phyloP scores from a whole-genome alignment of 2,329 filamentous ascomycete species.

The Aureobasidium sp. region DNA sequence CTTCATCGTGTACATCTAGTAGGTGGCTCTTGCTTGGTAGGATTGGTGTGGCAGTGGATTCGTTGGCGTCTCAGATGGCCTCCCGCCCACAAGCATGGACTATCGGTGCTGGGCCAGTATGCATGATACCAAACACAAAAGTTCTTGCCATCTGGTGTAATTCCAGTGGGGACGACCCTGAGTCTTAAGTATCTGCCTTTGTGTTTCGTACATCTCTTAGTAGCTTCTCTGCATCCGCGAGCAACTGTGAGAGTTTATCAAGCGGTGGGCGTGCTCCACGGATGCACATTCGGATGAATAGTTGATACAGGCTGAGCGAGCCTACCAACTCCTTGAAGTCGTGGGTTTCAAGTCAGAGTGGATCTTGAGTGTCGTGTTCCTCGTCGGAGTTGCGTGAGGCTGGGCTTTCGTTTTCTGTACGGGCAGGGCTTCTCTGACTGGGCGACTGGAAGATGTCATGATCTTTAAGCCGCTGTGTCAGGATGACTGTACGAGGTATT shows the following conservation, averaged over 20 bases:
- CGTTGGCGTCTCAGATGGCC: not conserved
- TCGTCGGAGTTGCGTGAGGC: not conserved
- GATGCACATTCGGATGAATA: not conserved
- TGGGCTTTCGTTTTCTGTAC: not conserved
- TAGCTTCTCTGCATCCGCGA: not conserved
- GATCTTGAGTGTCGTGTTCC: not conserved
- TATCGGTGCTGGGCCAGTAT: not conserved
- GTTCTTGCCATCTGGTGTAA: not conserved
- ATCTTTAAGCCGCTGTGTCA: not conserved
- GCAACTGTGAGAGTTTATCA: not conserved
- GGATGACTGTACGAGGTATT: not conserved
- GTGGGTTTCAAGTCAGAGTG: not conserved
- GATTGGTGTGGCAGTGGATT: not conserved
- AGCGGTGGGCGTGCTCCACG: too few species aligned
- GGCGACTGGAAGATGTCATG: not conserved
- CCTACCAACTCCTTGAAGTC: not conserved
- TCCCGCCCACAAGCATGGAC: not conserved
- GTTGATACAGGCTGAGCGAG: not conserved
- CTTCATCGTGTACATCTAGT: not conserved
- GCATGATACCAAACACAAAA: not conserved
- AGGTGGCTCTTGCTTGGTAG: not conserved
- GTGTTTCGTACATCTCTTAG: not conserved
- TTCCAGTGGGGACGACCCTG: too few species aligned
- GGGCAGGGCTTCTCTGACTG: not conserved
- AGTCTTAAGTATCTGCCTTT: not conserved